phyloP scores from a whole-genome alignment of 352 stramenopile genomes.

The Phytophthora multivora region DNA sequence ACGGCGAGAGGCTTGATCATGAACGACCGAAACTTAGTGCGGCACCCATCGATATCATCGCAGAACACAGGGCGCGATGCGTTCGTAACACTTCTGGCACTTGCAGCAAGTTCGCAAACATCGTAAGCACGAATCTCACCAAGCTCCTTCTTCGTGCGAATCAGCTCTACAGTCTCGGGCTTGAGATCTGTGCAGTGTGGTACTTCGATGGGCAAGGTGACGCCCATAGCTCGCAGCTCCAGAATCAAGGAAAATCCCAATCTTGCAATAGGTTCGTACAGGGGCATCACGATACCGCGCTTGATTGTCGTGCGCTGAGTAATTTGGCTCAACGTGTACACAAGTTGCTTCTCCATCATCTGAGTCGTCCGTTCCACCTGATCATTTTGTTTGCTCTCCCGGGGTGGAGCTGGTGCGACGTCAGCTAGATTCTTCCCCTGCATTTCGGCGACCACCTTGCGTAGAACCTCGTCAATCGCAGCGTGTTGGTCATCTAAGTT shows the following conservation, averaged over 20 bases:
- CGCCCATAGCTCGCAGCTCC: conserved; percentile 44
- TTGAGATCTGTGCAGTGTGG: conserved; percentile 61
- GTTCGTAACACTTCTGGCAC: conserved; percentile 31
- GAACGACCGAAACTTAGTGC: conserved; percentile 52
- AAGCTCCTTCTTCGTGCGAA: conserved; percentile 35
- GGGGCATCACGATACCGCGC: conserved; percentile 60
- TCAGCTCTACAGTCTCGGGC: conserved; percentile 35
- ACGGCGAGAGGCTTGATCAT: conserved; percentile 62
- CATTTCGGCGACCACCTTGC: conserved; percentile 24
- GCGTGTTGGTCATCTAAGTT: conserved; percentile 34
- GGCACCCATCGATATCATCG: conserved; percentile 36
- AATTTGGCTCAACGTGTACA: conserved; percentile 42
- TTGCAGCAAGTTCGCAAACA: conserved; percentile 35
- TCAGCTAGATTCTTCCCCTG: conserved; percentile 16
- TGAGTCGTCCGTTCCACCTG: conserved; percentile 17
- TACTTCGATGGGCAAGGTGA: conserved; percentile 56
- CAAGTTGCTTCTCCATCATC: conserved; percentile 40
- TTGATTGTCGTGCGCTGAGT: conserved; percentile 27
- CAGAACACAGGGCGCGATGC: conserved; percentile 50
- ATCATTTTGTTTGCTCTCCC: conserved; percentile 18
- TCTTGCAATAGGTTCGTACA: conserved; percentile 48
- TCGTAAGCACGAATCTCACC: conserved; percentile 37
- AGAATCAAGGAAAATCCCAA: conserved; percentile 58
- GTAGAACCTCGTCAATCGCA: conserved; percentile 28
- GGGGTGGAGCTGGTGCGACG: conserved; percentile 13